Base-by-base conservation (phyloP, 257 asterid species). In the Prunella vulgaris region DNA sequence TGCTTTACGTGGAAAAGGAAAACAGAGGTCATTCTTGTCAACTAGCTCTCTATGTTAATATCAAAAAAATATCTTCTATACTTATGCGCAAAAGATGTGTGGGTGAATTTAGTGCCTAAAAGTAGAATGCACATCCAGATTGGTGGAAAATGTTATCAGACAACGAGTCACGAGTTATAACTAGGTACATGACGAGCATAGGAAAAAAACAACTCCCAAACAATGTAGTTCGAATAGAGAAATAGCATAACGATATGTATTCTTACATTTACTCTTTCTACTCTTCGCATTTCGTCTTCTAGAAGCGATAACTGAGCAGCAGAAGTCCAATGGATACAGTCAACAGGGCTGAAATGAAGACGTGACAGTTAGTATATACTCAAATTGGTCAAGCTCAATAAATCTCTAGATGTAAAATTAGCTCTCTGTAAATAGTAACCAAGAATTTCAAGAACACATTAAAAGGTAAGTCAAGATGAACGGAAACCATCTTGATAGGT, bases 211-310 rank as follows among this genome's bases (percentile, higher is more conserved):
- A 28, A 27, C 42, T 53, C 48, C 60, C 67, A 17, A 69, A 40
- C 42, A 10, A 28, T 20, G 21, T 51, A 59, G 42, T 10, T 53
- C 10, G 33, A 35, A 8, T 14, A 15, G 27, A 46, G 25, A 68
- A 75, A 27, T 32, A 37, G 13, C 22, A 12, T 7, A 54, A 46
- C 7, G 33, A 68, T 30, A 60, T 27, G 75, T 22, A 25, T 44
- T 60, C 96, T 79, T 86, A 94, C 99, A 66, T 94, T 94, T 52
- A 94, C 97, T 88, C 99, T 78, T 86, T 94, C 99, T 12, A 94
- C 85, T 86, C 99, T 91, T 66, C 97, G 84, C 99, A 94, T 94
- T 81, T 94, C 99, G 72, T 94, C 99, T 78, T 94, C 97, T 20
- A 94, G 95, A 79, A 94, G 84, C 24, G 99, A 89, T 61, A 94